Evolutionary conservation across 2,329 filamentous ascomycete genomes (phyloP), one percentile per base, ranked within the genome.

Genomic region (Hypoxylon sp.): DNA sequence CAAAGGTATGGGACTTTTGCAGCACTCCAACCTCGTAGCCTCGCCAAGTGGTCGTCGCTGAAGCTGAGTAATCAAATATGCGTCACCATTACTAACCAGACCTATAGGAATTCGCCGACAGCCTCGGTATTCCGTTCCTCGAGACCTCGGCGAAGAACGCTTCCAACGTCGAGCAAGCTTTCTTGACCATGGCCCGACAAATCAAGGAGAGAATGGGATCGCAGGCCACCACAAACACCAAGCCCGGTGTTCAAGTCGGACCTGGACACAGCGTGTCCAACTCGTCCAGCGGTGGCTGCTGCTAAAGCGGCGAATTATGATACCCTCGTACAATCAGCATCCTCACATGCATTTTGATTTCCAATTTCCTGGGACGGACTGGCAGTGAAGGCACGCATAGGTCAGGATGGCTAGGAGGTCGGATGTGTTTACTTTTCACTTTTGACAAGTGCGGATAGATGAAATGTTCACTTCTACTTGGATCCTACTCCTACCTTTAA

Each of bases 161-260:
- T 74, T 97, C 93, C 85, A 99, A 99, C 82, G 96, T 99, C 81
- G 96, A 99, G 86, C 96, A 99, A 85, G 95, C 96, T 79, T 99
- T 99, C 91, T 85, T 99, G 85, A 99, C 96, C 82, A 99, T 99
- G 96, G 96, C 96, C 77, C 92, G 96, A 82, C 96, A 99, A 85
- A 99, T 99, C 86, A 99, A 99, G 89, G 95, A 98, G 87, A 92
- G 96, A 79, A 99, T 99, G 95, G 96, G 96, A 78, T 97, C 93
- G 75, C 96, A 95, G 72, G 92, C 93, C 48, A 92, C 92, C 74
- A 94, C 94, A 86, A 98, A 98, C 89, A 97, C 95, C 86, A 99
- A 98, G 88, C 95, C 95, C 73, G 97, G 93, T 76, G 94, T 99
- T 77, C 94, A 97, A 81, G 96, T 99, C 77, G 93, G 94, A 67